Percentiles rank a stretch among this genome's conserved stretches.
Evolutionary conservation across 1,284 basidiomycete species (phyloP).

Genomic region (Schizophyllum commune): DNA sequence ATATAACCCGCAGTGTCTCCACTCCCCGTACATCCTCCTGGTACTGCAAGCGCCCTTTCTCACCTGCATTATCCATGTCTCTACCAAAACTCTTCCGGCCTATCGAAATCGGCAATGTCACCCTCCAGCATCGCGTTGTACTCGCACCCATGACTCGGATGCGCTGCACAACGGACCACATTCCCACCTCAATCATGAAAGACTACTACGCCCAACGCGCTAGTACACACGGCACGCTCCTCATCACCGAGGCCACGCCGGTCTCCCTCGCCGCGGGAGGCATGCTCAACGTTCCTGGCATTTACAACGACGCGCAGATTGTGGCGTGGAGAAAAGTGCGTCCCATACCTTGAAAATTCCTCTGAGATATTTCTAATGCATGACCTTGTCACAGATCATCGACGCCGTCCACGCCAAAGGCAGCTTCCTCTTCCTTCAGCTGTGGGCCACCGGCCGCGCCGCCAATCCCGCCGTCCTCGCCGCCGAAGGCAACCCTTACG

Average conservation of each 20-base stretch:
- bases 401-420: constrained; percentile 30
- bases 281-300: constrained; percentile 18
- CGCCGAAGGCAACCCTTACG: constrained; percentile 18
- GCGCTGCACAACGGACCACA: constrained; percentile 4
- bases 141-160: constrained; percentile 12
- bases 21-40: no score
- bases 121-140: constrained; percentile 11
- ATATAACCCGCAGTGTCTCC: no score
- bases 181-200: constrained; percentile 12
- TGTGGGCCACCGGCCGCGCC: constrained; percentile 39
- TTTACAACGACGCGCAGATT: constrained; percentile 22
- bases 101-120: constrained; percentile 6
- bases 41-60: no score
- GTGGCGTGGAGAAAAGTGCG: constrained; percentile 23
- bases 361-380: neutral
- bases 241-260: constrained; percentile 25
- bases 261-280: constrained; percentile 14
- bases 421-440: constrained; percentile 35
- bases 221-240: constrained; percentile 18
- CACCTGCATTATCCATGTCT: neutral
- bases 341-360: neutral
- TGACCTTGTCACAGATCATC: constrained; percentile 14
- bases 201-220: constrained; percentile 26
- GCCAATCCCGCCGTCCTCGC: constrained; percentile 21
- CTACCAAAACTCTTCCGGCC: constrained; percentile 8